Conservation (phyloP, 2,329 filamentous ascomycete species). For the Rhinocladiella mackenziei region DNA sequence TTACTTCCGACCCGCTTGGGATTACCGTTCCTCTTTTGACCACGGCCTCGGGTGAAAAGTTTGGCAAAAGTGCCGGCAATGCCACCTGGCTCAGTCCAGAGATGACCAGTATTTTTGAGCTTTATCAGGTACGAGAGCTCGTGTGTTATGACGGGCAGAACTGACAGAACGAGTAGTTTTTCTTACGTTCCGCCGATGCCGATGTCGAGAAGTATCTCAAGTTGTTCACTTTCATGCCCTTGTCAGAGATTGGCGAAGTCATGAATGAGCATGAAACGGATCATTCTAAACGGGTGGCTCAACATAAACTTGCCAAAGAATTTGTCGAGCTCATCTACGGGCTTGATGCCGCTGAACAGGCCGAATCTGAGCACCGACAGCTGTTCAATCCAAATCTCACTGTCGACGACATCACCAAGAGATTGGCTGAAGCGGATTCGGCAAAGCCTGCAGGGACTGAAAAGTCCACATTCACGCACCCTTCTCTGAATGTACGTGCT, state of each 20-base stretch:
- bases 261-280: slow-evolving; percentile 66
- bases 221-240: slow-evolving; percentile 83
- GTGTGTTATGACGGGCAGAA: not conserved
- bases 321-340: slow-evolving; percentile 79
- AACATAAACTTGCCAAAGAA: slow-evolving; percentile 78
- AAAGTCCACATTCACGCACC: slow-evolving; percentile 18
- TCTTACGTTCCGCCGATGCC: slow-evolving; percentile 74
- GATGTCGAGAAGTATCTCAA: slow-evolving; percentile 79
- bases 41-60: slow-evolving; percentile 78
- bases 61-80: slow-evolving; percentile 92
- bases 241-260: slow-evolving; percentile 60
- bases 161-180: slow-evolving; percentile 57
- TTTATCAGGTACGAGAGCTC: slow-evolving; percentile 62
- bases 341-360: slow-evolving; percentile 56
- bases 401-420: slow-evolving; percentile 23
- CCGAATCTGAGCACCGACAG: slow-evolving; percentile 55
- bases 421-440: slow-evolving; percentile 8
- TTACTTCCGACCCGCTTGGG: slow-evolving; percentile 61
- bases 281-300: slow-evolving; percentile 69
- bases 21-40: slow-evolving; percentile 89
- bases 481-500: slow-evolving; percentile 37
- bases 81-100: slow-evolving; percentile 85
- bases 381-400: slow-evolving; percentile 38
- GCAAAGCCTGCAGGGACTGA: slow-evolving; percentile 3
- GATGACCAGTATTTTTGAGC: slow-evolving; percentile 75